Evolutionary conservation across 192 early-diverging fungal species (phyloP).

Genomic region (Funneliformis mosseae): DNA sequence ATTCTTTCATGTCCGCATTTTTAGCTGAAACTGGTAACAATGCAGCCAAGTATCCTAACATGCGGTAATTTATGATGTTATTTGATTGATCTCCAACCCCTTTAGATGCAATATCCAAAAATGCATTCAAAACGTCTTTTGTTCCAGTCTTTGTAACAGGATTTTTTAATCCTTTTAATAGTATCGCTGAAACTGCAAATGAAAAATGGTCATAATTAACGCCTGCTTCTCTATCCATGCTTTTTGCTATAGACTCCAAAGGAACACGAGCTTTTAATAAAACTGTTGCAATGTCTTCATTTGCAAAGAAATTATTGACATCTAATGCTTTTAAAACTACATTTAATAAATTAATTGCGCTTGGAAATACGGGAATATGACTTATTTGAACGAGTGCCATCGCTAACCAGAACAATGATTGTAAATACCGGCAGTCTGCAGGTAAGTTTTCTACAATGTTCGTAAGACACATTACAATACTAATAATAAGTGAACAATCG

Average conservation of each 20-base stretch:
- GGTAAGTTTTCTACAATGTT: slow-evolving; percentile 85
- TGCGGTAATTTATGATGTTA: slow-evolving; percentile 47
- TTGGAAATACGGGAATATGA: slow-evolving; percentile 75
- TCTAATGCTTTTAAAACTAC: slow-evolving; percentile 79
- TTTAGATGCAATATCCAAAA: slow-evolving; percentile 74
- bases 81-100: slow-evolving; percentile 37
- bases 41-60: slow-evolving; percentile 79
- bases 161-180: slow-evolving; percentile 84
- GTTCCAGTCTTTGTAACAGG: slow-evolving; percentile 74
- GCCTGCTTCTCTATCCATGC: slow-evolving; percentile 75
- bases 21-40: slow-evolving; percentile 77
- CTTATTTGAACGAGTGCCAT: slow-evolving; percentile 86
- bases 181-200: slow-evolving; percentile 77
- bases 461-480: slow-evolving; percentile 88
- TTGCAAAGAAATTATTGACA: slow-evolving; percentile 67
- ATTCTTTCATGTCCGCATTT: slow-evolving; percentile 66
- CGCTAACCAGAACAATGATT: slow-evolving; percentile 90
- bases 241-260: slow-evolving; percentile 67
- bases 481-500: slow-evolving; percentile 77
- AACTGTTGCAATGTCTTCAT: slow-evolving; percentile 70
- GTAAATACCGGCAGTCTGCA: slow-evolving; percentile 80
- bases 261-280: slow-evolving; percentile 72
- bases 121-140: slow-evolving; percentile 66
- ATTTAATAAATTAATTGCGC: slow-evolving; percentile 69
- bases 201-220: slow-evolving; percentile 89